phyloP scores from a whole-genome alignment of 2,329 filamentous ascomycete genomes.

The Penicillium digitatum region DNA sequence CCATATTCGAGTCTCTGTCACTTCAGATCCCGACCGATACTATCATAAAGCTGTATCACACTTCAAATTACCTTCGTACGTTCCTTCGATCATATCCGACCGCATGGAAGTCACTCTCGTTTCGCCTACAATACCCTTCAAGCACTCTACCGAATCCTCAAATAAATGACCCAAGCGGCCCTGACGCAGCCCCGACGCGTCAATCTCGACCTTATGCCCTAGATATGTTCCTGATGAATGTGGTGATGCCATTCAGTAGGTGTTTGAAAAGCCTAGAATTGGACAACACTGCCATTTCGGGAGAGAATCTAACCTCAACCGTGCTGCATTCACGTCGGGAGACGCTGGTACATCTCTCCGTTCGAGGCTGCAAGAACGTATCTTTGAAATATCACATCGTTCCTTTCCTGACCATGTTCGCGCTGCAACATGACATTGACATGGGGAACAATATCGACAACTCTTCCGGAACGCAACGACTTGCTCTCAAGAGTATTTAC shows the following conservation, averaged over 20 bases:
- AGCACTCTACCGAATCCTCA: conserved; percentile 32
- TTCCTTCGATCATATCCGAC: conserved; percentile 56
- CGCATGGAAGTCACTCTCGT: conserved; percentile 59
- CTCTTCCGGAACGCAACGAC: conserved; percentile 34
- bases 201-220: conserved; percentile 57
- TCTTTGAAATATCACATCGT: conserved; percentile 63
- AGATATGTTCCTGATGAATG: conserved; percentile 54
- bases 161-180: conserved; percentile 32
- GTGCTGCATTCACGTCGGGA: conserved; percentile 53
- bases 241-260: conserved; percentile 55
- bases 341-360: conserved; percentile 57
- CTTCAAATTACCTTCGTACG: conserved; percentile 52
- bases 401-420: conserved; percentile 52
- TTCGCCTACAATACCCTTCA: conserved; percentile 48
- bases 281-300: conserved; percentile 59
- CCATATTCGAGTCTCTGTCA: conserved; percentile 57
- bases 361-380: conserved; percentile 61
- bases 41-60: conserved; percentile 57
- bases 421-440: conserved; percentile 43
- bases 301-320: conserved; percentile 53
- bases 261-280: conserved; percentile 56
- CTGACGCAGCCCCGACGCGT: conserved; percentile 37
- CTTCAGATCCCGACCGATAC: conserved; percentile 55
- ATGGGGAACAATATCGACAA: conserved; percentile 40
- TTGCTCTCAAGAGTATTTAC: conserved; percentile 58